Conservation (phyloP, 2,329 filamentous ascomycete genomes). For the Cercospora nicotianae region DNA sequence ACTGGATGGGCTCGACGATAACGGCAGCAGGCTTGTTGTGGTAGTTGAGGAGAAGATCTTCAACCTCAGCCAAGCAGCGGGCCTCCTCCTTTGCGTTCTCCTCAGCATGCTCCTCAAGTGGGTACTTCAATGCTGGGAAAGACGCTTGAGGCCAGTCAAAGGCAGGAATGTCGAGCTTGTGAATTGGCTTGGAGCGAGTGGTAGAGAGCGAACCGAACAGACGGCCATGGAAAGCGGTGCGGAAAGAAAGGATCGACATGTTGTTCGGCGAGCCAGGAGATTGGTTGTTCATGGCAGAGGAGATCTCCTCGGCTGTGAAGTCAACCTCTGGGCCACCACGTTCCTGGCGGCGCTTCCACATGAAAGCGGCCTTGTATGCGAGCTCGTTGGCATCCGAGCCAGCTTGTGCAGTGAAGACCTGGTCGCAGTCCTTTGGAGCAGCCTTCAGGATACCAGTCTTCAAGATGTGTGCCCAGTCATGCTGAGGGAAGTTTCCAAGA, state of each 20-base stretch:
- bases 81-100: conserved; percentile 83
- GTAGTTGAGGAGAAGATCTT: conserved; percentile 76
- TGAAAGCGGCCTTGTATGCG: conserved; percentile 93
- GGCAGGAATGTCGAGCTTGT: conserved; percentile 91
- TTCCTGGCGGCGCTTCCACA: conserved; percentile 80
- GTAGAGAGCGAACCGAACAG: conserved; percentile 85
- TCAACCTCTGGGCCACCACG: conserved; percentile 75
- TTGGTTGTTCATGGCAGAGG: conserved; percentile 76
- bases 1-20: conserved; percentile 87
- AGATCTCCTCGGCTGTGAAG: conserved; percentile 75
- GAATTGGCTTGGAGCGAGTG: conserved; percentile 88
- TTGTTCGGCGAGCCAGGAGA: conserved; percentile 72
- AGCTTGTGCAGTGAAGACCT: conserved; percentile 87
- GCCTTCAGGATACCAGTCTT: conserved; percentile 77
- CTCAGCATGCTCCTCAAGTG: conserved; percentile 72
- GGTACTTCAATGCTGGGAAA: conserved; percentile 84
- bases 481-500: conserved; percentile 84
- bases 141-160: conserved; percentile 93
- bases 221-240: conserved; percentile 83
- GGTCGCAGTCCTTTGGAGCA: conserved; percentile 77
- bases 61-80: conserved; percentile 77
- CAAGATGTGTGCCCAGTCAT: conserved; percentile 79
- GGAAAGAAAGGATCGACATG: conserved; percentile 86
- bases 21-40: conserved; percentile 78
- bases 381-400: conserved; percentile 93